Evolutionary conservation across 164 flowering plant species (phyloP), one percentile per base, ranked within the genome.

Genomic region (Kingdonia uniflora): DNA sequence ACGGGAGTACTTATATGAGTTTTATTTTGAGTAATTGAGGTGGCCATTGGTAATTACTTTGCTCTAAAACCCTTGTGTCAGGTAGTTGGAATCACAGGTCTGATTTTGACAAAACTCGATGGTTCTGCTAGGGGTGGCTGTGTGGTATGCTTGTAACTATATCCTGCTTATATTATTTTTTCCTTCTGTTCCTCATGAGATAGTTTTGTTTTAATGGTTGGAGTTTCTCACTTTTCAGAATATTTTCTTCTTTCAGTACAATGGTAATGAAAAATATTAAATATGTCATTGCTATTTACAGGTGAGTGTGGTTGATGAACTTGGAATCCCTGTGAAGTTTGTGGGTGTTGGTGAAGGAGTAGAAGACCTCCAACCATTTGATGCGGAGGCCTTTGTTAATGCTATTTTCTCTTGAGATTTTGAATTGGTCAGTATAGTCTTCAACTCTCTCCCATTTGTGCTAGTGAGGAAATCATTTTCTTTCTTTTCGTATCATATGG

Each of bases 81-180:
- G 98, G 85, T 91, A 45, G 95, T 91, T 61, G 95, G 95, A 55
- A 68, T 91, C 45, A 91, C 94, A 54, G 98, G 96, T 49, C 71
- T 91, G 51, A 78, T 91, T 50, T 75, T 91, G 72, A 87, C 98
- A 26, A 91, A 91, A 59, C 96, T 91, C 22, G 98, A 91, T 65
- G 96, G 96, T 38, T 77, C 98, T 65, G 96, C 98, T 16, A 76
- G 98, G 70, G 98, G 98, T 55, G 98, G 98, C 58, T 87, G 98
- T 65, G 96, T 87, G 96, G 98, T 91, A 79, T 39, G 76, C 33
- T 33, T 71, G 20, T 41, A 56, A 20, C 17, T 55, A 33, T 23
- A 0, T 14, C 19, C 5, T 38, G 45, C 10, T 19, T 42, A 2
- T 42, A 20, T 26, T 26, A n/a, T 22, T 50, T 8, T 10, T 2